These are phyloP conservation scores for Mortierella sp. DNA, from an alignment of 371 early-diverging fungal species.

Conservation along the genomic window DNA sequence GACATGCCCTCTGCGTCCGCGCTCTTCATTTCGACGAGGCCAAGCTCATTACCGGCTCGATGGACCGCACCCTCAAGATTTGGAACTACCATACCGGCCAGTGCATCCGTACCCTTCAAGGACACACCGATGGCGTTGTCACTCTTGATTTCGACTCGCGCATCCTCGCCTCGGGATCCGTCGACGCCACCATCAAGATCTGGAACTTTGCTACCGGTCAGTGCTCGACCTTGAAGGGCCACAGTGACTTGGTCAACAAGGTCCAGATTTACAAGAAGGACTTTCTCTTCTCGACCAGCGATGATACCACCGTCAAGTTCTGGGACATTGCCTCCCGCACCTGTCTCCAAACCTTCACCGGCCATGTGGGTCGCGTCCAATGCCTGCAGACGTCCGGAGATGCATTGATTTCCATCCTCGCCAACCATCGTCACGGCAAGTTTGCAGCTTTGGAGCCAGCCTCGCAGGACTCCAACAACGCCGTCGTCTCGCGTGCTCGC, in stretches of 20 bases:
- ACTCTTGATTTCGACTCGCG: constrained; percentile 89
- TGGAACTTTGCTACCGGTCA: constrained; percentile 92
- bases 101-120: constrained; percentile 87
- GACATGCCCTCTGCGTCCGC: constrained; percentile 91
- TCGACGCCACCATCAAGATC: constrained; percentile 89
- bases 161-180: constrained; percentile 86
- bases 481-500: neutral
- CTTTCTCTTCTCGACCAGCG: constrained; percentile 83
- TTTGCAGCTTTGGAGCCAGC: neutral
- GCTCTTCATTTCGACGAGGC: constrained; percentile 90
- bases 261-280: constrained; percentile 81
- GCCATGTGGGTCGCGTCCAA: constrained; percentile 89
- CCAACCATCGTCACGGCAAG: constrained; percentile 16
- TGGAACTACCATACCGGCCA: constrained; percentile 96
- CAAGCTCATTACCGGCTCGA: constrained; percentile 88
- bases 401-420: constrained; percentile 35
- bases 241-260: constrained; percentile 90
- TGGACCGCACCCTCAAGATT: constrained; percentile 95
- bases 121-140: constrained; percentile 88
- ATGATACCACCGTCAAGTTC: constrained; percentile 84
- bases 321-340: constrained; percentile 86
- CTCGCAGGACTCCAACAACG: neutral
- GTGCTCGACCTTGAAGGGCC: constrained; percentile 85
- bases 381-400: constrained; percentile 59
- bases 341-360: constrained; percentile 79